Conservation (phyloP, 495 filamentous ascomycete genomes). For the Neurospora sp. region DNA sequence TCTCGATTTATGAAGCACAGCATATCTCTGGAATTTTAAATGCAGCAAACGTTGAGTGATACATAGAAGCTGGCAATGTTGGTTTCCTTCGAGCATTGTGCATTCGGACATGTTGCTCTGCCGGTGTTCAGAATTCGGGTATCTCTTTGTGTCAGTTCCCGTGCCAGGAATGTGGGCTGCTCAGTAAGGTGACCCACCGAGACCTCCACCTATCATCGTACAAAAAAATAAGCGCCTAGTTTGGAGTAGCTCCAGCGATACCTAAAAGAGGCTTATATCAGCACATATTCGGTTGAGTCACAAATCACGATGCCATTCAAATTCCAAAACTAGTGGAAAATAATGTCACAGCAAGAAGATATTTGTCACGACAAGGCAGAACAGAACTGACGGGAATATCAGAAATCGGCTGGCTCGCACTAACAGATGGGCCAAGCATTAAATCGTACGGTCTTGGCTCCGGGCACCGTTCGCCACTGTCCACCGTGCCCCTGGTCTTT, state of each 20-base stretch:
- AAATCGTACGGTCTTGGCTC: not conserved
- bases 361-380: not conserved
- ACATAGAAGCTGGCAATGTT: not conserved
- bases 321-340: not conserved
- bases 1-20: not conserved
- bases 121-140: not conserved
- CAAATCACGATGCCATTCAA: not conserved
- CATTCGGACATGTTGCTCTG: not conserved
- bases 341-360: not conserved
- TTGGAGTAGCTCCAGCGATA: not conserved
- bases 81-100: not conserved
- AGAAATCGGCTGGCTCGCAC: not conserved
- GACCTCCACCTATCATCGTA: not conserved
- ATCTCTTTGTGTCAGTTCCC: not conserved
- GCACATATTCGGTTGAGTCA: not conserved
- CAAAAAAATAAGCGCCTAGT: not conserved
- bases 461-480: not conserved
- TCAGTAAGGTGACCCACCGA: not conserved
- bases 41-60: not conserved
- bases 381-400: not conserved
- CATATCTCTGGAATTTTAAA: not conserved
- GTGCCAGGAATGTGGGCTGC: not conserved
- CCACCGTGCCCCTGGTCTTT: not conserved
- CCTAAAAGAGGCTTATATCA: not conserved
- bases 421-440: not conserved